Evolutionary conservation across 2,329 filamentous ascomycete species (phyloP), one percentile per base, ranked within the genome.

Genomic region (Zymoseptoria ardabiliae): DNA sequence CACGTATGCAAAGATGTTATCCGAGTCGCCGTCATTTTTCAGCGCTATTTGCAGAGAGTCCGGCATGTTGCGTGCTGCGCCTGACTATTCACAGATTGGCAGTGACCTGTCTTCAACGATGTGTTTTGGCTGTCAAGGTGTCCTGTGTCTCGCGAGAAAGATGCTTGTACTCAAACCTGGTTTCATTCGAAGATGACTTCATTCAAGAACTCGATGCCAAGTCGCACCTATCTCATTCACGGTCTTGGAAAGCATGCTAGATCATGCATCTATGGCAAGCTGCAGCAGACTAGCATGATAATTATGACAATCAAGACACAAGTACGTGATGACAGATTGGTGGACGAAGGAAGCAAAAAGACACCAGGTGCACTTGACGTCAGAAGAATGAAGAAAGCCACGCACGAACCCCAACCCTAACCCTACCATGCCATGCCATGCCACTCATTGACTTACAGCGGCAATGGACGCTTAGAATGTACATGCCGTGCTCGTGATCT

Each of bases 1-100:
- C 41, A 74, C 66, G 57, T 73, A 73, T n/a, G 71, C 72, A 56
- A 69, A 69, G 41, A 73, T 60, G 50, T 72, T 67, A 56, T 63
- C 59, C 7, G 67, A 66, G 54, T 71, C 66, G 62, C 65, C 69
- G 57, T 72, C 68, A 59, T 75, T 75, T 53, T 69, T 68, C 7
- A 75, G 61, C 5, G 67, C 68, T 25, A 75, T 71, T 28, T 71
- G 66, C 25, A 75, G 56, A 17, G 69, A 71, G 57, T 70, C 60
- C 1, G 72, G 72, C 72, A 74, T 74, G 41, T 41, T 61, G 58
- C 50, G 21, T 55, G 17, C 20, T 35, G 49, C n/a, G n/a, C n/a
- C n/a, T n/a, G n/a, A n/a, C n/a, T n/a, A n/a, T n/a, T n/a, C n/a
- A n/a, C n/a, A n/a, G n/a, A n/a, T n/a, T n/a, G n/a, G n/a, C n/a